phyloP scores from a whole-genome alignment of 2,329 filamentous ascomycete species.

The Penicillium palitans region DNA sequence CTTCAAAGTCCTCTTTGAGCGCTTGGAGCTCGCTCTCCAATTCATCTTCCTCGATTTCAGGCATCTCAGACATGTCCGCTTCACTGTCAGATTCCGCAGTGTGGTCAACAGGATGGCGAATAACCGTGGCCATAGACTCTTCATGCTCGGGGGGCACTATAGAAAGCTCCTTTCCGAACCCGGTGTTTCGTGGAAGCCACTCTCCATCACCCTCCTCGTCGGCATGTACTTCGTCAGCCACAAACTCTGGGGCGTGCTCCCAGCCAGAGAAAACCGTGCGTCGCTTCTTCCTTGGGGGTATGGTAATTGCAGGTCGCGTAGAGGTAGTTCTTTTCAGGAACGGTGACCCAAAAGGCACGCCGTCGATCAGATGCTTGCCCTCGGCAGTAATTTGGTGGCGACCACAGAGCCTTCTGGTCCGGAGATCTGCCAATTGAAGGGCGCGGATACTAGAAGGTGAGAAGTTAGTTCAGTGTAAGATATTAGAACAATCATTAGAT shows the following conservation, averaged over 20 bases:
- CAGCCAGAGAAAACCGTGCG: slow-evolving; percentile 41
- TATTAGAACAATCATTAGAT: not conserved
- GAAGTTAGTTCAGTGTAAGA: slow-evolving; percentile 1
- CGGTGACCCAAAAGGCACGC: slow-evolving; percentile 77
- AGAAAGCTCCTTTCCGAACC: slow-evolving; percentile 31
- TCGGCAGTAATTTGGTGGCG: slow-evolving; percentile 77
- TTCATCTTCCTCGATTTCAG: slow-evolving; percentile 40
- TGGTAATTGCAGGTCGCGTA: slow-evolving; percentile 65
- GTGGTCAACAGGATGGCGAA: slow-evolving; percentile 35
- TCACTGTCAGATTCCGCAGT: slow-evolving; percentile 35
- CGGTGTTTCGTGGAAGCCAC: slow-evolving; percentile 31
- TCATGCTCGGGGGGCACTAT: slow-evolving; percentile 28
- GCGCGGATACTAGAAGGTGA: slow-evolving; percentile 66
- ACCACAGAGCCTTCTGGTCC: slow-evolving; percentile 70
- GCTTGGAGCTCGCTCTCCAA: slow-evolving; percentile 49
- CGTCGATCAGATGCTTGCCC: slow-evolving; percentile 80
- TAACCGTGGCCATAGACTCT: slow-evolving; percentile 38
- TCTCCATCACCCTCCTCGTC: slow-evolving; percentile 36
- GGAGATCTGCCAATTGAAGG: slow-evolving; percentile 71
- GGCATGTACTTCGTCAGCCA: slow-evolving; percentile 2
- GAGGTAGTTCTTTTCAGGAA: slow-evolving; percentile 59
- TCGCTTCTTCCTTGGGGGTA: slow-evolving; percentile 73
- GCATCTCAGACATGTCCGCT: slow-evolving; percentile 30
- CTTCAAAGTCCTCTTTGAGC: slow-evolving; percentile 45
- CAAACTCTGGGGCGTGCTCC: slow-evolving; percentile 23